These are phyloP conservation scores for Ballota nigra DNA, from an alignment of 257 asterid species.

Conservation along the genomic window DNA sequence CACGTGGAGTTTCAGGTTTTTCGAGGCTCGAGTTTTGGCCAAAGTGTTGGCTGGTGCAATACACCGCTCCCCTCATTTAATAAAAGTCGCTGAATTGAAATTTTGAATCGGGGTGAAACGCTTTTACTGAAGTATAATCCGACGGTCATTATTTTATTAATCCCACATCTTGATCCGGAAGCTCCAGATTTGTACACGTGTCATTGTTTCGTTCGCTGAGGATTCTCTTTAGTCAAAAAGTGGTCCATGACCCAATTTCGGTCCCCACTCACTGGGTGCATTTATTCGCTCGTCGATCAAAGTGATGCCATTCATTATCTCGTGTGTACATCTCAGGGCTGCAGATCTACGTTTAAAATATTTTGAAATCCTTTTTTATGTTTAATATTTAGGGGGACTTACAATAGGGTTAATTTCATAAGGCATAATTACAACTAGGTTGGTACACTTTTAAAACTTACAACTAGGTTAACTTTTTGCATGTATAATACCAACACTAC, in stretches of 20 bases:
- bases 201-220: neutral
- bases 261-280: constrained; percentile 12
- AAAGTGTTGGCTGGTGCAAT: constrained; percentile 14
- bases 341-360: neutral
- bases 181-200: constrained; percentile 3
- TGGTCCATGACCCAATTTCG: constrained; percentile 13
- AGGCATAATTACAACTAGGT: too few relatives aligned
- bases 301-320: neutral
- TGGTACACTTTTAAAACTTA: too few relatives aligned
- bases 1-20: constrained; percentile 31
- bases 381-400: too few relatives aligned
- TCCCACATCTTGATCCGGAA: neutral
- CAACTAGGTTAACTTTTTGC: too few relatives aligned
- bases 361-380: too few relatives aligned
- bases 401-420: too few relatives aligned
- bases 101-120: constrained; percentile 3
- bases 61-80: neutral
- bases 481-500: too few relatives aligned
- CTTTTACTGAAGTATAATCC: constrained; percentile 4
- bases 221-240: neutral
- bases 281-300: constrained; percentile 4
- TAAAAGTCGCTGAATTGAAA: neutral
- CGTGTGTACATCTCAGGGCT: neutral
- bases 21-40: constrained; percentile 4
- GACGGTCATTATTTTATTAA: constrained; percentile 9